These are phyloP conservation scores for Syncephalastrum monosporum DNA, from an alignment of 371 early-diverging fungal species.

Conservation along the genomic window DNA sequence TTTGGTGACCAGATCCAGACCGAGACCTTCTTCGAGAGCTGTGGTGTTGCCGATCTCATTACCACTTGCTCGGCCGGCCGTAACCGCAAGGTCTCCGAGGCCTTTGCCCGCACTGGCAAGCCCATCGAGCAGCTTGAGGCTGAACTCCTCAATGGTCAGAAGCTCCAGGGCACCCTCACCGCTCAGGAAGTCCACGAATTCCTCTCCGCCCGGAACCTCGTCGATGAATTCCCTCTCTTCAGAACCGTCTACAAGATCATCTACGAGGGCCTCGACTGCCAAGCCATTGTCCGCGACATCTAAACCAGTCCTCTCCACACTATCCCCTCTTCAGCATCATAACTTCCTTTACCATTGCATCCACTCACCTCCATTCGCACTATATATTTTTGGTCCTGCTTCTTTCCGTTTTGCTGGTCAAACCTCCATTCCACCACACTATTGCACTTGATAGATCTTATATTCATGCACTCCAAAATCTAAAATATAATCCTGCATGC, in stretches of 20 bases:
- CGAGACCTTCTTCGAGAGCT: slow-evolving; percentile 94
- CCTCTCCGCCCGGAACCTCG: slow-evolving; percentile 60
- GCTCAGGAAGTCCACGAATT: slow-evolving; percentile 87
- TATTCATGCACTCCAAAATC: too few relatives aligned
- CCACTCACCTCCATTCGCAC: too few relatives aligned
- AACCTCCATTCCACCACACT: too few relatives aligned
- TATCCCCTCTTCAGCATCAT: too few relatives aligned
- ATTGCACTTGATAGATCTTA: too few relatives aligned
- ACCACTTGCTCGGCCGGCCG: slow-evolving; percentile 97
- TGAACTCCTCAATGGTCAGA: slow-evolving; percentile 95
- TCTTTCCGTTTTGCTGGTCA: too few relatives aligned
- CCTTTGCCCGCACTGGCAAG: slow-evolving; percentile 82
- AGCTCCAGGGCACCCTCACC: slow-evolving; percentile 96
- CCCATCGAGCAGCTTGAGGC: slow-evolving; percentile 86
- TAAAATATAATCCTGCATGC: too few relatives aligned
- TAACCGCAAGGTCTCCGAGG: slow-evolving; percentile 92
- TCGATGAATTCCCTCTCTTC: slow-evolving; percentile 81
- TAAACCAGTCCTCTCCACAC: slow-evolving; percentile 18
- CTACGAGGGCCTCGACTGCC: slow-evolving; percentile 64
- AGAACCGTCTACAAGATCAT: slow-evolving; percentile 86
- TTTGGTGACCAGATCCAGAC: slow-evolving; percentile 72
- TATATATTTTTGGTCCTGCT: too few relatives aligned
- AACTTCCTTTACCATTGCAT: too few relatives aligned
- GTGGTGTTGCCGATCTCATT: slow-evolving; percentile 91
- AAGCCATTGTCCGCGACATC: slow-evolving; percentile 58